These are phyloP conservation scores for Aspergillus quadrilineatus DNA, from an alignment of 2,329 filamentous ascomycete genomes.

Conservation along the genomic window DNA sequence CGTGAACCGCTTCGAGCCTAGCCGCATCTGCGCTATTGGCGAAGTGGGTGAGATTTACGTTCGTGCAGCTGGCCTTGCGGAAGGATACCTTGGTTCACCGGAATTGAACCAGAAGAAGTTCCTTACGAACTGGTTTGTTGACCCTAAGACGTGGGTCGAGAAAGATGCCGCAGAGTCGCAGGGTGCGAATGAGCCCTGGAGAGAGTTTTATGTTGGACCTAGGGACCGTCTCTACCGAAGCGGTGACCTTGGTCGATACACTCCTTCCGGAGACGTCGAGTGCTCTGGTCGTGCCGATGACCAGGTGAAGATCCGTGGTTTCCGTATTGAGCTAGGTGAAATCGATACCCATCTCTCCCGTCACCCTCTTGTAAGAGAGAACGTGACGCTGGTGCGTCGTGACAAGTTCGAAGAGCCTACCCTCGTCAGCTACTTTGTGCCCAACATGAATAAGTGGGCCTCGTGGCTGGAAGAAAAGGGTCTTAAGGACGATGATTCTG, in stretches of 20 bases:
- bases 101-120: slow-evolving; percentile 75
- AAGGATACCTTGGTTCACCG: slow-evolving; percentile 67
- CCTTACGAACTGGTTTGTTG: slow-evolving; percentile 80
- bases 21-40: slow-evolving; percentile 72
- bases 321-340: slow-evolving; percentile 90
- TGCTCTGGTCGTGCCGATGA: slow-evolving; percentile 78
- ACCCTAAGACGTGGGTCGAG: slow-evolving; percentile 67
- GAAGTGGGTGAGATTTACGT: slow-evolving; percentile 84
- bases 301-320: slow-evolving; percentile 94
- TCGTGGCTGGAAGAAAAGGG: slow-evolving; percentile 61
- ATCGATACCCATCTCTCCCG: slow-evolving; percentile 81
- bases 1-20: slow-evolving; percentile 67
- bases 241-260: slow-evolving; percentile 79
- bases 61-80: slow-evolving; percentile 77
- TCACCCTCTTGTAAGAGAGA: slow-evolving; percentile 75
- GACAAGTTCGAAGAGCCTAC: slow-evolving; percentile 82
- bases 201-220: slow-evolving; percentile 74
- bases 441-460: slow-evolving; percentile 72
- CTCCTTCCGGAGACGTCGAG: slow-evolving; percentile 68
- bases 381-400: slow-evolving; percentile 78
- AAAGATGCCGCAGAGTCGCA: slow-evolving; percentile 57
- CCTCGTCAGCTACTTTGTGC: slow-evolving; percentile 86
- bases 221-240: slow-evolving; percentile 83
- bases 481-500: slow-evolving; percentile 52
- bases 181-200: slow-evolving; percentile 67